Base-by-base conservation (phyloP, 2,329 filamentous ascomycete genomes). In the Fusarium concolor region DNA sequence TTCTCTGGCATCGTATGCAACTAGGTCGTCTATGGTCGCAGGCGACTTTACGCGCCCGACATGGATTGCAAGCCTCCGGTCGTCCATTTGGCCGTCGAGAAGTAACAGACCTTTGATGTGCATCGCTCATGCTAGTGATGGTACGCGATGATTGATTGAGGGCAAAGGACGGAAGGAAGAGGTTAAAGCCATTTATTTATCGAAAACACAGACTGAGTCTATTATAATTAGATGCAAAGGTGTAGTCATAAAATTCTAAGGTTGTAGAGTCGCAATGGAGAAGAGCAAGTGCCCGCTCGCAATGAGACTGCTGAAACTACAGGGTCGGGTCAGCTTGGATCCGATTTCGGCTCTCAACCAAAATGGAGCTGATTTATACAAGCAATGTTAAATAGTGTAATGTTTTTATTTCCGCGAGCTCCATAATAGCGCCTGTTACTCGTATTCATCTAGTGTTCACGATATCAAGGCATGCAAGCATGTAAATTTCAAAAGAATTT, bases 1-100 rank as follows among this genome's bases (percentile, higher is more conserved):
- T 57, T 22, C 15, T 61, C 20, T 59, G 49, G 45, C 81, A 83
- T 51, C 80, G 56, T 12, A 37, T 20, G 37, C 66, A 68, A 12
- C 31, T 49, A 5, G 66, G 65, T 0, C 52, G 61, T 11, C 41
- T 50, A 18, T 62, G 65, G 12, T 68, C 66, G 22, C 66, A 68
- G 2, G 61, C 56, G 4, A 68, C 66, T 51, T 68, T 68, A 17
- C 66, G 66, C 29, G 52, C 52, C 31, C 65, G 65, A 42, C 66
- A 68, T 20, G 49, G 55, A 37, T 68, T 52, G 37, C 65, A 68
- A 29, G 66, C 66, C 24, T 69, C 60, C 17, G 33, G 52, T 14
- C 65, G 50, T 9, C 66, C 52, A n/a, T 68, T 68, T 24, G 60
- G 65, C 35, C 65, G 28, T 18, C 60, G 52, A 50, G 31, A 31